phyloP scores from a whole-genome alignment of 2,329 filamentous ascomycete species.

The Biscogniauxia mediterranea region DNA sequence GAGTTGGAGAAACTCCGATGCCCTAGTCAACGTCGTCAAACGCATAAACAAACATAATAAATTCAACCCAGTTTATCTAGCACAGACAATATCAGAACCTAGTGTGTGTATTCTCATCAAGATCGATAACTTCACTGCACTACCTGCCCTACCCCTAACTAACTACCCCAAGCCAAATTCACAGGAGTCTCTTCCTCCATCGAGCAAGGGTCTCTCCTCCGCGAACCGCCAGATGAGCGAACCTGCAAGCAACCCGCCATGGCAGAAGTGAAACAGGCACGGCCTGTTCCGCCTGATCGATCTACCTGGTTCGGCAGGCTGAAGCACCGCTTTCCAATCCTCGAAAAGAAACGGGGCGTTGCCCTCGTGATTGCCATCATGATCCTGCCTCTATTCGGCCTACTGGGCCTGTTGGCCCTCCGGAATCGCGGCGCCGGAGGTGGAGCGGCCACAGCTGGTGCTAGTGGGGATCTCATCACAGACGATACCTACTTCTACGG shows the following conservation, averaged over 20 bases:
- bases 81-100: background rate
- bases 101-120: no score
- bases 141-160: no score
- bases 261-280: background rate
- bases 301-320: constrained; percentile 19
- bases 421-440: constrained; percentile 20
- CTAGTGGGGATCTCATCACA: constrained; percentile 31
- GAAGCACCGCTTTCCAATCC: constrained; percentile 27
- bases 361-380: constrained; percentile 27
- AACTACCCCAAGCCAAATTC: background rate
- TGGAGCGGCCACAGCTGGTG: constrained; percentile 1
- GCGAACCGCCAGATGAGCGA: background rate
- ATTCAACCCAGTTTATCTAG: background rate
- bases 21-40: background rate
- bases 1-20: background rate
- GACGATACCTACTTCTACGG: constrained; percentile 49
- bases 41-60: background rate
- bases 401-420: constrained; percentile 32
- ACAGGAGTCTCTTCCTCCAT: background rate
- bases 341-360: constrained; percentile 28
- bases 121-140: no score
- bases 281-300: constrained; percentile 6
- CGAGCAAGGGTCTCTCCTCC: background rate
- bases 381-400: constrained; percentile 31
- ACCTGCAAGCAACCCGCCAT: background rate